Conservation (phyloP, 768 basidiomycete species). For the Suillus brevipes region DNA sequence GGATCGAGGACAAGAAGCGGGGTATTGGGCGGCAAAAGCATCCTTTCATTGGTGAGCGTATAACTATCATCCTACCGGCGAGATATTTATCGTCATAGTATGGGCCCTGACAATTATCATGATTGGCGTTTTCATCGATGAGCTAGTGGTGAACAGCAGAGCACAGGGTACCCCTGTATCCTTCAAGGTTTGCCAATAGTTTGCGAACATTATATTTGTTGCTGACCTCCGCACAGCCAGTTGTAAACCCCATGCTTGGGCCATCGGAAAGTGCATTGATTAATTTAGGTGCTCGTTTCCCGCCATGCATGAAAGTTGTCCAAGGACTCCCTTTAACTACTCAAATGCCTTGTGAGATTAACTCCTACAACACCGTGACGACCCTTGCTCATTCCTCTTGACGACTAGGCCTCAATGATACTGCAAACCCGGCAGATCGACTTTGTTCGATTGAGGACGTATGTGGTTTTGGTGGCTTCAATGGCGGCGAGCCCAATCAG, state of each 20-base stretch:
- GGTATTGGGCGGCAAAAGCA: conserved; percentile 82
- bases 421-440: conserved; percentile 69
- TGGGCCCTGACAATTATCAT: conserved; percentile 67
- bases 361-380: conserved; percentile 11
- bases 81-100: conserved; percentile 37
- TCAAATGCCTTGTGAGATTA: conserved; percentile 55
- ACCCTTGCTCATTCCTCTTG: conserved; percentile 6
- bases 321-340: conserved; percentile 53
- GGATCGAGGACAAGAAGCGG: conserved; percentile 85
- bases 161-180: conserved; percentile 84
- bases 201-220: neutral
- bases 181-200: conserved; percentile 59
- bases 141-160: conserved; percentile 72
- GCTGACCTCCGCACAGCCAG: conserved; percentile 49
- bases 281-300: conserved; percentile 87
- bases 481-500: conserved; percentile 48
- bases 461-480: conserved; percentile 85
- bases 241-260: conserved; percentile 88
- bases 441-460: conserved; percentile 78
- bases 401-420: conserved; percentile 72
- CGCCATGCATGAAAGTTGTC: conserved; percentile 87
- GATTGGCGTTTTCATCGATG: conserved; percentile 79
- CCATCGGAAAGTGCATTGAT: conserved; percentile 84
- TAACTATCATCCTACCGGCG: neutral
- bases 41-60: conserved; percentile 68